Evolutionary conservation across 2,329 filamentous ascomycete species (phyloP).

Genomic region (Pseudogymnoascus destructans): DNA sequence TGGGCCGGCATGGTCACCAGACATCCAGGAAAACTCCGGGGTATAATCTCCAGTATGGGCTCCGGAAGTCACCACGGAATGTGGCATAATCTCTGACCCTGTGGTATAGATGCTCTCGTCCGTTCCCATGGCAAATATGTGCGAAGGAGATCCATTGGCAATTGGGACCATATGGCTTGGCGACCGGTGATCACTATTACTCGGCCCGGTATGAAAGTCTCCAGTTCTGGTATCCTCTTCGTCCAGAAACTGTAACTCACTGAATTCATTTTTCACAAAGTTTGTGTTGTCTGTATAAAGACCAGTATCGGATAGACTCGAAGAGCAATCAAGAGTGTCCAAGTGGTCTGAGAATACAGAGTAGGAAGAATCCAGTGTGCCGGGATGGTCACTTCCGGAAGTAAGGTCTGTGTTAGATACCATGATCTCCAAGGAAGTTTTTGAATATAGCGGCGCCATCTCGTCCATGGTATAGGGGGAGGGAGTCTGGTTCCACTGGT

Average conservation of each 20-base stretch:
- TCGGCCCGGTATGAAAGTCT: conserved; percentile 16
- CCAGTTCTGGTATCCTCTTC: conserved; percentile 19
- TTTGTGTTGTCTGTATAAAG: conserved; percentile 22
- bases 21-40: conserved; percentile 19
- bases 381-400: conserved; percentile 20
- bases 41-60: conserved; percentile 14
- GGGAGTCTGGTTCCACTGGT: conserved; percentile 21
- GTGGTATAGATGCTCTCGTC: conserved; percentile 12
- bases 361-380: conserved; percentile 23
- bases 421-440: conserved; percentile 21
- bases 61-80: conserved; percentile 3
- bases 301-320: conserved; percentile 21
- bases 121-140: neutral
- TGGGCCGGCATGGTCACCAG: conserved; percentile 17
- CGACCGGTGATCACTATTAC: conserved; percentile 13
- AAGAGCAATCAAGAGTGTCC: conserved; percentile 24
- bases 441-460: conserved; percentile 23
- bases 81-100: conserved; percentile 14
- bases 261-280: conserved; percentile 22
- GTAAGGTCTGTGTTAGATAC: conserved; percentile 20
- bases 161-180: conserved; percentile 15
- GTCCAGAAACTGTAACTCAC: conserved; percentile 20
- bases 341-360: conserved; percentile 24
- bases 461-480: conserved; percentile 18
- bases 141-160: conserved; percentile 12